Base-by-base conservation (phyloP, 2,329 filamentous ascomycete genomes). In the Xylaria sp. region DNA sequence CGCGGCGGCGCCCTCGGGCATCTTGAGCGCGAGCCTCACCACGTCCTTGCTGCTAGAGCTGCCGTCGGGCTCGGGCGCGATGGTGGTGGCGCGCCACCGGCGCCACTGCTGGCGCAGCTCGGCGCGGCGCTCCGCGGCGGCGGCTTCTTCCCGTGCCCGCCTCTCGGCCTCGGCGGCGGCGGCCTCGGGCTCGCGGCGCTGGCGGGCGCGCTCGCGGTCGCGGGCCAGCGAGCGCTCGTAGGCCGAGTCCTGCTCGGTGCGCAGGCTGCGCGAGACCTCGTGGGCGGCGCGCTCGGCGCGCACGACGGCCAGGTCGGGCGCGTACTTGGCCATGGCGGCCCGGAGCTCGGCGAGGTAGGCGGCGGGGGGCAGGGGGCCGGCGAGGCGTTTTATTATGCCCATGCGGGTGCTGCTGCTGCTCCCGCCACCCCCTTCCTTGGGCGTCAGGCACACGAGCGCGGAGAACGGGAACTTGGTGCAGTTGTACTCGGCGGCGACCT, bases 381-480 rank as follows among this genome's bases (percentile, higher is more conserved):
- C 80, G 6, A 95, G 80, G 22, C 92, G 86, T 63, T 91, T 87
- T 51, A 97, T 83, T 16, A 96, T 89, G 37, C 91, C 92, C 93
- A 99, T 97, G 16, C 91, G 86, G 1, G 91, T 91, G 59, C 87
- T 87, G 1, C 7, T 19, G 19, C 7, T 19, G 19, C 34, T 26
- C 38, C 21, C 18, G 48, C 90, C n/a, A n/a, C n/a, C n/a, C n/a
- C n/a, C 89, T 56, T 93, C 86, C 62, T 88, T 88, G 0, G 92
- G 92, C 0, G 92, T 96, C 60, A 97, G 88, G 52, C 91, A 92
- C 22, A 97, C 87, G 2, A 97, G 74, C 13, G 88, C 91, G 0
- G 89, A 87, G 69, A 96, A 97, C 8, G 94, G 94, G 66, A 94
- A 97, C 69, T 95, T 96, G 54, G 91, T 96, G 72, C 90, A 94